Evolutionary conservation across 371 early-diverging fungal species (phyloP).

Genomic region (Mucor racemosus): DNA sequence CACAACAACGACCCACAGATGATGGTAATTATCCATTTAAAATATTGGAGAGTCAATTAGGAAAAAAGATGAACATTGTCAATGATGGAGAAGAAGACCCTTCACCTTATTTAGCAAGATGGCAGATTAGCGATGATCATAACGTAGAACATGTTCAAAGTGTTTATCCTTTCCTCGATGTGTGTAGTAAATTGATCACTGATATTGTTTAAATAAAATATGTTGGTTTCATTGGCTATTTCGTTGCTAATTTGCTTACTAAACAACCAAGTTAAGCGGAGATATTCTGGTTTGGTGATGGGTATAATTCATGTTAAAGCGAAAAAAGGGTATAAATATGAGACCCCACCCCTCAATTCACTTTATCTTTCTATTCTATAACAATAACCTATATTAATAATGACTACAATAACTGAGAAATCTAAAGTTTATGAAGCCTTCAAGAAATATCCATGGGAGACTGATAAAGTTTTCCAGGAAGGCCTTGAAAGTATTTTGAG

Average conservation of each 20-base stretch:
- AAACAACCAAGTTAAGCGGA: not conserved
- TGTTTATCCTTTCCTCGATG: conserved; percentile 94
- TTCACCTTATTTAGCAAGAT: conserved; percentile 23
- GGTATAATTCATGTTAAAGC: not conserved
- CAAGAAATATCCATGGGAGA: conserved; percentile 50
- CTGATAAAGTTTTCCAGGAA: conserved; percentile 53
- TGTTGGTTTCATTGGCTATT: not conserved
- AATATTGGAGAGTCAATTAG: conserved; percentile 8
- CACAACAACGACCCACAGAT: not conserved
- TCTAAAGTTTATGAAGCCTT: conserved; percentile 23
- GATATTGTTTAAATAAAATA: conserved; percentile 70
- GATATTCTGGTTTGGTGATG: not conserved
- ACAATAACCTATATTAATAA: not conserved
- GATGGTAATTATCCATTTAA: conserved; percentile 3
- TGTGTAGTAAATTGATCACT: conserved; percentile 91
- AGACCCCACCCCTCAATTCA: too few relatives aligned
- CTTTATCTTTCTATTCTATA: not conserved
- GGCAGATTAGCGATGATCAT: conserved; percentile 18
- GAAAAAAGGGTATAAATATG: not conserved
- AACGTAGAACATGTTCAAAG: conserved; percentile 58
- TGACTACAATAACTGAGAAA: not conserved
- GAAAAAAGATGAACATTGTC: conserved; percentile 17
- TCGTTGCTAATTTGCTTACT: not conserved
- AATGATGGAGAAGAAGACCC: not conserved
- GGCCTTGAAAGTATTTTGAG: conserved; percentile 33